Percentiles rank a stretch among this genome's conserved stretches.
Conservation (phyloP, 306 rosid species). For the Lathyrus oleraceus region DNA sequence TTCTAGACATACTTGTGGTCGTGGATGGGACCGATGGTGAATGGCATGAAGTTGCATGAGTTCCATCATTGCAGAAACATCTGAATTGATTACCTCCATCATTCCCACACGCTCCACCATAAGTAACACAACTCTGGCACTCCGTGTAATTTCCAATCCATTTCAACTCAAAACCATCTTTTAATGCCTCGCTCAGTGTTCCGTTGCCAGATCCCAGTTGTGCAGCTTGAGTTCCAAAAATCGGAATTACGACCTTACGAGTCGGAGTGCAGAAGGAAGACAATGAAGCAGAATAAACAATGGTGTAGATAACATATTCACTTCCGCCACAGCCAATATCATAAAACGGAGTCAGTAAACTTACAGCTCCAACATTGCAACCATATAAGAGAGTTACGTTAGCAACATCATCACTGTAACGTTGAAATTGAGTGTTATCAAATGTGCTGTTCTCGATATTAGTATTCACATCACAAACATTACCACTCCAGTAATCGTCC, state of each 20-base stretch:
- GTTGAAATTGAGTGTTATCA: neutral
- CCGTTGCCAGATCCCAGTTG: accelerated
- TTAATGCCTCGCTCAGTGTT: neutral
- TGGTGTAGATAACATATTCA: neutral
- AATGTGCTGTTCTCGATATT: neutral
- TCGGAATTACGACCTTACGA: neutral
- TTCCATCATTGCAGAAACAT: slow-evolving; percentile 40
- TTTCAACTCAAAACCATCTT: slow-evolving; percentile 10
- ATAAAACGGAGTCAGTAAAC: neutral
- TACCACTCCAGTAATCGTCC: neutral
- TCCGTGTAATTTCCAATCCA: neutral
- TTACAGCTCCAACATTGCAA: neutral
- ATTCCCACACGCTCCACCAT: slow-evolving; percentile 34
- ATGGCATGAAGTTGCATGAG: slow-evolving; percentile 1
- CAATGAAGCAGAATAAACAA: neutral
- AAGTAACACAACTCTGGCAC: neutral
- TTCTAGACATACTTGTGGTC: slow-evolving; percentile 20
- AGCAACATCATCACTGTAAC: neutral
- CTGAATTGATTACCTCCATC: neutral
- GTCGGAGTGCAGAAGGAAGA: neutral
- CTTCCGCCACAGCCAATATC: neutral
- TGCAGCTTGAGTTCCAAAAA: neutral
- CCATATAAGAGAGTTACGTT: neutral
- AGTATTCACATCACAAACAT: neutral
- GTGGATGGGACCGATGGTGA: neutral